phyloP scores from a whole-genome alignment of 441 rosid species.

The Corymbia calophylla region DNA sequence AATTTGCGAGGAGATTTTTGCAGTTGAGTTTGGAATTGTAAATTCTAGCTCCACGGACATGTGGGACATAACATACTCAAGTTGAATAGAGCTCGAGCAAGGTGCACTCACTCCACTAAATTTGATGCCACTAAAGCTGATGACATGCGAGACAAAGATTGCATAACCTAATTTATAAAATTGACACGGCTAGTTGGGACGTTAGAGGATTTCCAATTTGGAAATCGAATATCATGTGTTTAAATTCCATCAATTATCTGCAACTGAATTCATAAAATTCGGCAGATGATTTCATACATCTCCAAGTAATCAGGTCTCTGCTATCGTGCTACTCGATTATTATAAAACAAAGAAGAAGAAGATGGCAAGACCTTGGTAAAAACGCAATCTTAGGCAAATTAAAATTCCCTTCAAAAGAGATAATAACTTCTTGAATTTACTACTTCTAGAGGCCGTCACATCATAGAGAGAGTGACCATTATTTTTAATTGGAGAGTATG shows the following conservation, averaged over 20 bases:
- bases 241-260: neutral
- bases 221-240: neutral
- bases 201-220: neutral
- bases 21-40: neutral
- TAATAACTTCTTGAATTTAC: neutral
- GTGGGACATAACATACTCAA: neutral
- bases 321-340: neutral
- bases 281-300: neutral
- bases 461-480: neutral
- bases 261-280: neutral
- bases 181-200: neutral
- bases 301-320: neutral
- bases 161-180: neutral
- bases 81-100: neutral
- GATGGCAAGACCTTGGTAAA: neutral
- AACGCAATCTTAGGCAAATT: neutral
- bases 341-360: neutral
- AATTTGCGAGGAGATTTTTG: neutral
- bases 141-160: neutral
- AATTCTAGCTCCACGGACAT: neutral
- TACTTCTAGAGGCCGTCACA: neutral
- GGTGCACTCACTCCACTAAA: neutral
- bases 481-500: neutral
- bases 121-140: neutral
- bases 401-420: neutral